A percentile compares a stretch with the other conserved stretches of the same genome.
These are phyloP conservation scores for Mikania micrantha DNA, from an alignment of 129 eudicot species.

Conservation along the genomic window DNA sequence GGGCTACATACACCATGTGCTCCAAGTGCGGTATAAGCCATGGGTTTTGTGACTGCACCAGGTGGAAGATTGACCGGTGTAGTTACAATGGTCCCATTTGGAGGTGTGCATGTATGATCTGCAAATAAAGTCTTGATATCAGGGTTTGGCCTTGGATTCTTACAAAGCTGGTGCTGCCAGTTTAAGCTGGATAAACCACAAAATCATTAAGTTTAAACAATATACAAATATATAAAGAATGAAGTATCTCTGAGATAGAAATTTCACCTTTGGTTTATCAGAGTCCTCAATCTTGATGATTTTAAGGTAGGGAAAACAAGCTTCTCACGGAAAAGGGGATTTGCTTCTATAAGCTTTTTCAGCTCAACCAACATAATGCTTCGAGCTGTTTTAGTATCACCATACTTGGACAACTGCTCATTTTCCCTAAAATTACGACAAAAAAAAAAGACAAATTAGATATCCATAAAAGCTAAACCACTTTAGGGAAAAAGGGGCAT, in stretches of 20 bases:
- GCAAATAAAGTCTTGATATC: slow-evolving; percentile 72
- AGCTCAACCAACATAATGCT: slow-evolving; percentile 76
- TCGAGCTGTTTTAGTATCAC: slow-evolving; percentile 85
- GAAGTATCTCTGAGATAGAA: not conserved
- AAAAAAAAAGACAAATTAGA: not conserved
- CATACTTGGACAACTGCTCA: slow-evolving; percentile 82
- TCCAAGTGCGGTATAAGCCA: slow-evolving; percentile 58
- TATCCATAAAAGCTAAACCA: not conserved
- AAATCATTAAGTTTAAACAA: not conserved
- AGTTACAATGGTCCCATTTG: slow-evolving; percentile 70
- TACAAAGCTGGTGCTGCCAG: slow-evolving; percentile 89
- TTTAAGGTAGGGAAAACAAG: slow-evolving; percentile 69
- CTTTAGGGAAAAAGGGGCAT: not conserved
- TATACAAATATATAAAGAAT: not conserved
- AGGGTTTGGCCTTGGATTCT: slow-evolving; percentile 84
- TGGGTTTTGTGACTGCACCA: slow-evolving; percentile 65
- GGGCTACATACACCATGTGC: slow-evolving; percentile 58
- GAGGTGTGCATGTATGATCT: slow-evolving; percentile 68
- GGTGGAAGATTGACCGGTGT: slow-evolving; percentile 63
- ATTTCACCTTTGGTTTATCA: slow-evolving; percentile 76
- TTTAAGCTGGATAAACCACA: slow-evolving; percentile 51
- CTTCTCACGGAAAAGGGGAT: slow-evolving; percentile 84
- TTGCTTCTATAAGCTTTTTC: slow-evolving; percentile 81
- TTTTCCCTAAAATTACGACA: slow-evolving; percentile 51
- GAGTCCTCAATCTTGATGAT: slow-evolving; percentile 77